Percentiles rank a stretch among this genome's conserved stretches.
Conservation (phyloP, 1,139 yeast genomes). For the Hansenula sp. region DNA sequence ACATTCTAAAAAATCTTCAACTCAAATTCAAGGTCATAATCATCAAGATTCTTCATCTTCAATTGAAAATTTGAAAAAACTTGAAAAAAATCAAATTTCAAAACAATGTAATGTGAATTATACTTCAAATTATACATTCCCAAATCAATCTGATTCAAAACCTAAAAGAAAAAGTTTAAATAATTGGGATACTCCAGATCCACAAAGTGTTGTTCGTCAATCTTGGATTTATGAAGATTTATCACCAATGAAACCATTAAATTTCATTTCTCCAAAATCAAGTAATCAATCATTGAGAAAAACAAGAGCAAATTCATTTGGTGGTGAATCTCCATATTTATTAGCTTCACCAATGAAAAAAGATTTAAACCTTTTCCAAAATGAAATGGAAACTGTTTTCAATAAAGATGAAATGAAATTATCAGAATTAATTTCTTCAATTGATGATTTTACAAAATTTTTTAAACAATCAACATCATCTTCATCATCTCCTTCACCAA, state of each 20-base stretch:
- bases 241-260: constrained; percentile 5
- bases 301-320: background rate
- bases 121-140: constrained; percentile 4
- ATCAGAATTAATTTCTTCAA: constrained; percentile 13
- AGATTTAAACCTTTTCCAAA: constrained; percentile 4
- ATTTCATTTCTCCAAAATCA: background rate
- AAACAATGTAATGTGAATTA: constrained; percentile 15
- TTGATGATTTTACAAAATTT: constrained; percentile 13
- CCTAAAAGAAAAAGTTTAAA: background rate
- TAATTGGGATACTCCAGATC: constrained; percentile 20
- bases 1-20: constrained; percentile 8
- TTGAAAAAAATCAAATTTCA: constrained; percentile 17
- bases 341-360: constrained; percentile 2
- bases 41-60: constrained; percentile 16
- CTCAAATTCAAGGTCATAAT: constrained; percentile 6
- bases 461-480: too few species aligned
- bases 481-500: too few species aligned
- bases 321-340: background rate
- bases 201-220: constrained; percentile 15
- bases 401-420: background rate
- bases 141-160: constrained; percentile 3
- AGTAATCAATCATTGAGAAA: background rate
- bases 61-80: constrained; percentile 16
- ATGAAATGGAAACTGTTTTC: constrained; percentile 9
- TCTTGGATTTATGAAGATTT: constrained; percentile 19